Conservation (phyloP, 805 yeast species). For the Lipomyces japonicus region DNA sequence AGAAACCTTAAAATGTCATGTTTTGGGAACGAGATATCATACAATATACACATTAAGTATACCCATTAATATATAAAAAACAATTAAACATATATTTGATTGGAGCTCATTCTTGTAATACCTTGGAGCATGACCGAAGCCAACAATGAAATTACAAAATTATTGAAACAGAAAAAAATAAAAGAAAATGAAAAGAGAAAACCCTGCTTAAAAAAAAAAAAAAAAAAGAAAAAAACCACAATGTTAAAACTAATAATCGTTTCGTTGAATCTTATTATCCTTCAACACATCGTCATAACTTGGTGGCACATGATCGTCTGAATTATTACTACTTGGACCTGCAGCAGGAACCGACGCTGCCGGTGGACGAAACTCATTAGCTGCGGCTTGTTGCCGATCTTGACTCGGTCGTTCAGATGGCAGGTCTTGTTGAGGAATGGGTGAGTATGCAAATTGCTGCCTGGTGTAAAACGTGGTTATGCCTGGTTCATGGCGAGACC, state of each 20-base stretch:
- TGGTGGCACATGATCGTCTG: not conserved
- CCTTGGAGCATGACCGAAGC: too few species aligned
- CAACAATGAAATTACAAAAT: too few species aligned
- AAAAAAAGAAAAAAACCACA: too few species aligned
- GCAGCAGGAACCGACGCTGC: constrained; percentile 13
- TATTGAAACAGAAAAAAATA: too few species aligned
- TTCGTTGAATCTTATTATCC: constrained; percentile 27
- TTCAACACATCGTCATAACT: constrained; percentile 6
- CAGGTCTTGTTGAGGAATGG: constrained; percentile 19
- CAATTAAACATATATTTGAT: too few species aligned
- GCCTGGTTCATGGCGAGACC: constrained; percentile 5
- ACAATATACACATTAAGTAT: too few species aligned
- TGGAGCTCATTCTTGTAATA: too few species aligned
- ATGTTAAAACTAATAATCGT: constrained; percentile 14
- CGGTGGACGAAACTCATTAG: not conserved
- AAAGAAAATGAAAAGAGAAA: too few species aligned
- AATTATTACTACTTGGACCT: not conserved
- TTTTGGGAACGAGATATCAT: too few species aligned
- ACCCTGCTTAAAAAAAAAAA: too few species aligned
- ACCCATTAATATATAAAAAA: too few species aligned
- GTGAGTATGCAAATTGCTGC: constrained; percentile 24
- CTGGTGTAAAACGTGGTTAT: constrained; percentile 15
- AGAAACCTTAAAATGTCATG: too few species aligned
- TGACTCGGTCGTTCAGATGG: constrained; percentile 1
- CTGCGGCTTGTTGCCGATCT: not conserved